Evolutionary conservation across 2,329 filamentous ascomycete species (phyloP), one percentile per base, ranked within the genome.

Genomic region (Aureobasidium namibiae): DNA sequence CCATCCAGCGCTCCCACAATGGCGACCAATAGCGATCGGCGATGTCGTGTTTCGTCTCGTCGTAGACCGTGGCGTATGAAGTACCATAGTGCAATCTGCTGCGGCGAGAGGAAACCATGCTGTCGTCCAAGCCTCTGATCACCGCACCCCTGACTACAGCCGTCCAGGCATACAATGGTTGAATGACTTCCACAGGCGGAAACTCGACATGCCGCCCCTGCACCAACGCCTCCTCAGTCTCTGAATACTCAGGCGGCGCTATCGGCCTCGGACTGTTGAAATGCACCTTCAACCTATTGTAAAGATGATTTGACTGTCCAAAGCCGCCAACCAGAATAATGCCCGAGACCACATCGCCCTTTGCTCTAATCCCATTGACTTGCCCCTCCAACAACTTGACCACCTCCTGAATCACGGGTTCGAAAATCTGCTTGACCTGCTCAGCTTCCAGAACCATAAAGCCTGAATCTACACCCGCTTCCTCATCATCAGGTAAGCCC

Each of bases 1-100:
- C 87, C 88, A 92, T 92, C 88, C 88, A 92, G 49, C 88, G 75
- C 74, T 92, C 88, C 88, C 88, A 92, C 23, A 92, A 71, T 6
- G 88, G 88, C 64, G 84, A 88, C 88, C 88, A 92, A 68, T 92
- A 92, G 54, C 89, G 76, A 70, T 92, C 89, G 42, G 79, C 82
- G 5, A 90, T 83, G 4, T 82, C 82, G 70, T 92, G 89, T 69
- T 87, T 88, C 49, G 82, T 79, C 68, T 89, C 87, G 64, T 92
- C 88, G 69, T 89, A 92, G 0, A 89, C 86, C 0, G 88, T 92
- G 0, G 89, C 88, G 71, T 92, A 92, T 24, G 84, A 88, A 5
- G 88, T 91, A 24, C 89, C 89, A 68, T 92, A 92, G 69, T 89
- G 84, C 80, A 86, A 88, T 63, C 88, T 80, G 49, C 86, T 85